Evolutionary conservation across 306 rosid genomes (phyloP), one percentile per base, ranked within the genome.

Genomic region (Quercus glauca): DNA sequence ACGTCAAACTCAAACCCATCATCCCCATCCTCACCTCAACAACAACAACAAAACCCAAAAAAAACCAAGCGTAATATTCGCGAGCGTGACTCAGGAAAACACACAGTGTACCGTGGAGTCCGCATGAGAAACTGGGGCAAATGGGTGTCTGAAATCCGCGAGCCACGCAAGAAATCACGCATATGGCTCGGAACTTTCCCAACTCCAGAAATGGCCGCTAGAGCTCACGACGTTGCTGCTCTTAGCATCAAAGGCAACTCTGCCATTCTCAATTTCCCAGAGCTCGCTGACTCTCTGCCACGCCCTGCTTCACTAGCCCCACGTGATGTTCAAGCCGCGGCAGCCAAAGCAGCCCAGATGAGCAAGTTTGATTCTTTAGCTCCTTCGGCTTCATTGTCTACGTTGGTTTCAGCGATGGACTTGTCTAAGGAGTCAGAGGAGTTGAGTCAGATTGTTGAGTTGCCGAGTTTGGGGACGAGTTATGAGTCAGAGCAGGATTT

Each of bases 61-160:
- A 86, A 81, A 53, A 35, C 41, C 26, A 94, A 90, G 56, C 88
- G 91, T 20, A 87, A 45, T 12, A 49, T 49, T 13, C 53, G 12
- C 0, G 53, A 49, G 49, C 49, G 96, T 18, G 93, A 90, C 73
- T 78, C 94, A 7, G 81, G 79, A 85, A 90, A 78, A 7, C 92
- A 87, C 80, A 92, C 98, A 0, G 74, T 85, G 19, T 96, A 93
- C 77, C 79, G 98, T 0, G 99, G 99, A 0, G 99, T 96, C 1
- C 88, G 99, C 0, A 96, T 91, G 99, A 67, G 99, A 2, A 93
- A 81, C 28, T 96, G 99, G 99, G 99, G 99, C 0, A 96, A 96
- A 83, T 96, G 99, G 99, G 99, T 96, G 13, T 96, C 99, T 0
- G 99, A 96, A 87, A 96, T 96, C 75, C 91, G 99, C 0, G 98